Evolutionary conservation across 306 rosid genomes (phyloP).

Genomic region (Lotus japonicus): DNA sequence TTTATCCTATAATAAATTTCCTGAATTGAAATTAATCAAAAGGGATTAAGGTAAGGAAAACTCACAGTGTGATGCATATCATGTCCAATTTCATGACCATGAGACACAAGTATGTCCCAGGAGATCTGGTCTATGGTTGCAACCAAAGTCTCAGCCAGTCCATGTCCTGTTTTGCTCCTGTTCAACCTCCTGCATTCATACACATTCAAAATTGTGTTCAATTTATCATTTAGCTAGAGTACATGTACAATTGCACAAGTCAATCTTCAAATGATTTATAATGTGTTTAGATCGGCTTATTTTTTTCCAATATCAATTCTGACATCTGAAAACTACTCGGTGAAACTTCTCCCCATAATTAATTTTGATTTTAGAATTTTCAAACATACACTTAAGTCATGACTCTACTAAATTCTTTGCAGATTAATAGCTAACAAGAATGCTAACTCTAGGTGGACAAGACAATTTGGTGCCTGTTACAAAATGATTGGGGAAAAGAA

Average conservation of each 20-base stretch:
- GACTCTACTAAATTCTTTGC: background rate
- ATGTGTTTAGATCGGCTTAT: no score
- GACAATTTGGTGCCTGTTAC: background rate
- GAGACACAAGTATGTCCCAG: constrained; percentile 43
- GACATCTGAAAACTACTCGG: no score
- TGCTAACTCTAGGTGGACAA: constrained; percentile 1
- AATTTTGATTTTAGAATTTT: no score
- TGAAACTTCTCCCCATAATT: no score
- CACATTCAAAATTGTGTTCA: background rate
- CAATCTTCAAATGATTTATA: no score
- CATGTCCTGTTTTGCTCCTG: constrained; percentile 28
- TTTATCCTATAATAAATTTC: background rate
- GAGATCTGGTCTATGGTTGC: constrained; percentile 60
- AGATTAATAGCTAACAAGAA: background rate
- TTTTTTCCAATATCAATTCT: no score
- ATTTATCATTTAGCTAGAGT: background rate
- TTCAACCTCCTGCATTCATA: constrained; percentile 44
- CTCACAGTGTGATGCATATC: constrained; percentile 59
- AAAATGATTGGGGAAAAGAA: constrained; percentile 14
- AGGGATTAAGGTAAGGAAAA: background rate
- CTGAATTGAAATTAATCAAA: background rate
- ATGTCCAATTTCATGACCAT: constrained; percentile 58
- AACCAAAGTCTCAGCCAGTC: constrained; percentile 46
- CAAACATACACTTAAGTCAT: background rate
- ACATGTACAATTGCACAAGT: no score